Conservation (phyloP, 257 asterid species). For the Verbascum thapsus region DNA sequence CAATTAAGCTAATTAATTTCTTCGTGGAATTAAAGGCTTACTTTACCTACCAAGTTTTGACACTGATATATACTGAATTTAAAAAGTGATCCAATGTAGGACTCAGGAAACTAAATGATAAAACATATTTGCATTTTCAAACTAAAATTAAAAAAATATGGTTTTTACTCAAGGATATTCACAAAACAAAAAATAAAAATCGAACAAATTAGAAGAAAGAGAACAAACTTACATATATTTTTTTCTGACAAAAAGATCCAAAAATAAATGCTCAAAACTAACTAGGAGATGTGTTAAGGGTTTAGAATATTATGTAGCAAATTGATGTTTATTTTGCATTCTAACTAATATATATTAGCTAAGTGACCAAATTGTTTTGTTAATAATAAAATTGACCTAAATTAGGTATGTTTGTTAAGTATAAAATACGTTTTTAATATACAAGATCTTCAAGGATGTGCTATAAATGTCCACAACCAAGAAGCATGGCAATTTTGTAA, state of each 20-base stretch:
- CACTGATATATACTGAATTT: neutral
- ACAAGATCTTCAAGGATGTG: neutral
- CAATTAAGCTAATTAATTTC: conserved; percentile 9
- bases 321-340: too few species aligned
- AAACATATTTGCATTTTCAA: too few species aligned
- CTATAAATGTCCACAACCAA: conserved; percentile 43
- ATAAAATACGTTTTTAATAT: too few species aligned
- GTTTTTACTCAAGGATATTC: too few species aligned
- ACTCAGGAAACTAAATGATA: neutral
- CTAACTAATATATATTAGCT: too few species aligned
- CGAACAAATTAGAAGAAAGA: neutral
- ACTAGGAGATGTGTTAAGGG: conserved; percentile 20
- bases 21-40: neutral
- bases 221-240: conserved; percentile 1
- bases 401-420: too few species aligned
- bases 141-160: too few species aligned
- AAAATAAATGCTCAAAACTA: conserved; percentile 41
- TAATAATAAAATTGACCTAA: too few species aligned
- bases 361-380: too few species aligned
- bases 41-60: conserved; percentile 21
- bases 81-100: neutral
- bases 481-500: conserved; percentile 20
- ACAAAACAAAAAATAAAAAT: neutral
- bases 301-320: too few species aligned
- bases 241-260: conserved; percentile 19